These are phyloP conservation scores for Nemania sp. DNA, from an alignment of 2,329 filamentous ascomycete species.

Conservation along the genomic window DNA sequence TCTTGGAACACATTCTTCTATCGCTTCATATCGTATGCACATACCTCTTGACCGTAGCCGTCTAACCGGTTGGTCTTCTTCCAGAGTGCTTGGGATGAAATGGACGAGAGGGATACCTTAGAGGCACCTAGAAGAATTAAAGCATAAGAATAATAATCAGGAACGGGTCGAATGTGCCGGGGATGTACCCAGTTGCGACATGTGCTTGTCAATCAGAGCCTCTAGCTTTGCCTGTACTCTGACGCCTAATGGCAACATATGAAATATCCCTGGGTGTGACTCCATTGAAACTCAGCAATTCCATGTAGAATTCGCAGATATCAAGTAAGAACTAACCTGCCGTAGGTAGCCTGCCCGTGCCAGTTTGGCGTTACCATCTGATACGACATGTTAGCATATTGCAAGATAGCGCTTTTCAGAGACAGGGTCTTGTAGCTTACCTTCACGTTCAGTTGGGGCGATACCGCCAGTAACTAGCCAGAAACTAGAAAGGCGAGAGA, in stretches of 20 bases:
- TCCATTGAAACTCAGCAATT: constrained; percentile 35
- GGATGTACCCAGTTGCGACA: constrained; percentile 75
- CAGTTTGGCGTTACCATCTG: constrained; percentile 75
- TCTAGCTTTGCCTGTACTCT: constrained; percentile 92
- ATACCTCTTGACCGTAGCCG: constrained; percentile 77
- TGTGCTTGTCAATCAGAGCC: constrained; percentile 86
- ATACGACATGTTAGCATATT: constrained; percentile 38
- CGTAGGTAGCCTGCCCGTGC: constrained; percentile 79
- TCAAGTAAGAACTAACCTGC: constrained; percentile 63
- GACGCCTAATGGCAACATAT: constrained; percentile 87
- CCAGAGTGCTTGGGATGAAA: constrained; percentile 90
- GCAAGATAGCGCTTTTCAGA: neutral
- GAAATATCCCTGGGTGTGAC: constrained; percentile 91
- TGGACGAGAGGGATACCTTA: constrained; percentile 80
- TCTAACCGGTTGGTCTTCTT: constrained; percentile 83
- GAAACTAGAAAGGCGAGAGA: constrained; percentile 72
- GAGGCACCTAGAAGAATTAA: constrained; percentile 43
- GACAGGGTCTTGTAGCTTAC: constrained; percentile 51
- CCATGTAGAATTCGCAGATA: neutral
- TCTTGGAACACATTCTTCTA: neutral
- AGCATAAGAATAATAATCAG: constrained; percentile 24
- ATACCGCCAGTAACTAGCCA: constrained; percentile 84
- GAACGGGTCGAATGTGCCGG: neutral
- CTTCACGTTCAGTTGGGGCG: constrained; percentile 66
- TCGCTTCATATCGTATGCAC: neutral